Conservation (phyloP, 163 green algal species). For the Prototheca wickerhamii region DNA sequence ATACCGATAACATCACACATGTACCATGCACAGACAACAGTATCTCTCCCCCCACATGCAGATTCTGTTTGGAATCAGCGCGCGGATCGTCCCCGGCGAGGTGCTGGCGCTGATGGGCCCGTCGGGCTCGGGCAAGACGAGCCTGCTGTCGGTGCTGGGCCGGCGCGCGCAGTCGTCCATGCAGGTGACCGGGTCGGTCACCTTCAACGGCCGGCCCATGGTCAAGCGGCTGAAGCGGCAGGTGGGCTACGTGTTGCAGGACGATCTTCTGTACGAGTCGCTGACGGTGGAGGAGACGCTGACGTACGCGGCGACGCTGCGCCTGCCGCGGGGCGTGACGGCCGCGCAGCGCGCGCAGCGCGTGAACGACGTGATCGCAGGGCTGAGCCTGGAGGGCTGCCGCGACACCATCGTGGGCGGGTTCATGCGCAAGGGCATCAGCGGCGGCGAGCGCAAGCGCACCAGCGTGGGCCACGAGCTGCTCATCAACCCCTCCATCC, state of each 20-base stretch:
- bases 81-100: conserved; percentile 52
- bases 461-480: conserved; percentile 87
- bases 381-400: conserved; percentile 67
- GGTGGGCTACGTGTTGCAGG: conserved; percentile 67
- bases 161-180: conserved; percentile 35
- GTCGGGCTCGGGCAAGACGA: conserved; percentile 76
- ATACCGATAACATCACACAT: neutral
- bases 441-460: conserved; percentile 85
- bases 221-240: conserved; percentile 44
- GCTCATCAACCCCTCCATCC: conserved; percentile 77
- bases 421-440: conserved; percentile 59
- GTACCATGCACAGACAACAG: neutral
- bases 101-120: conserved; percentile 80
- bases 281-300: conserved; percentile 90
- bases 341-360: conserved; percentile 49
- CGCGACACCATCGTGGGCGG: conserved; percentile 80
- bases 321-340: conserved; percentile 63
- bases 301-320: conserved; percentile 78
- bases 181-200: conserved; percentile 32
- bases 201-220: conserved; percentile 40
- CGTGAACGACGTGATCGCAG: conserved; percentile 70
- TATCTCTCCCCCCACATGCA: conserved; percentile 29
- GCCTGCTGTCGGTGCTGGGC: conserved; percentile 67
- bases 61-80: conserved; percentile 52
- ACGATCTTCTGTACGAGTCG: conserved; percentile 72